Conservation (phyloP, 2,329 filamentous ascomycete genomes). For the Simplicillium sp. region DNA sequence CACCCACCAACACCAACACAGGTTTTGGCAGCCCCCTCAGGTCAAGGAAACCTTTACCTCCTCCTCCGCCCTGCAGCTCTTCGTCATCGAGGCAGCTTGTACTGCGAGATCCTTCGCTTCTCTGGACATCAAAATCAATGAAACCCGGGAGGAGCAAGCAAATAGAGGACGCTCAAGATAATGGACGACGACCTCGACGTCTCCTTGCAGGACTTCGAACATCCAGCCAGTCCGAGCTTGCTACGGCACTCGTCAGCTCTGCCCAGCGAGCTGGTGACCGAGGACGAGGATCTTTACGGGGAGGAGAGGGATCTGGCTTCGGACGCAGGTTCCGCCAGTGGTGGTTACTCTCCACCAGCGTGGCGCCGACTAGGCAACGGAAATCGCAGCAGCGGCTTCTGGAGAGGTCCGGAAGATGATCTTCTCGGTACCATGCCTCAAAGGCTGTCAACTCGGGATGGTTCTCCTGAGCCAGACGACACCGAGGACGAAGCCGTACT, state of each 20-base stretch:
- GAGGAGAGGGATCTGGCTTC: conserved; percentile 16
- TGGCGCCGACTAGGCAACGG: conserved; percentile 54
- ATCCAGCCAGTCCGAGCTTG: conserved; percentile 27
- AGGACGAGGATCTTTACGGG: conserved; percentile 27
- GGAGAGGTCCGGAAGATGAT: conserved; percentile 43
- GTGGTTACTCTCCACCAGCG: conserved; percentile 51
- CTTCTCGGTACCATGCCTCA: conserved; percentile 35
- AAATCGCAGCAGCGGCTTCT: conserved; percentile 48
- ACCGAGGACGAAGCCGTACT: conserved; percentile 32
- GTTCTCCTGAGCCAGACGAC: conserved; percentile 15
- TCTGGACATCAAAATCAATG: not conserved
- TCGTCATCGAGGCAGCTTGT: conserved; percentile 3
- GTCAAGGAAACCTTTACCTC: no score
- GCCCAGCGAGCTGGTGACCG: conserved; percentile 21
- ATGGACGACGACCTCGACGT: conserved; percentile 35
- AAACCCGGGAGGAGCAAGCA: conserved; percentile 1
- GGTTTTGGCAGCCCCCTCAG: not conserved
- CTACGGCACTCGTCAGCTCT: conserved; percentile 20
- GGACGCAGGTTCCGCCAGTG: conserved; percentile 34
- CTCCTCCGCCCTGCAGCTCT: not conserved
- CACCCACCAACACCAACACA: conserved; percentile 4
- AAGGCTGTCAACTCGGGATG: conserved; percentile 12
- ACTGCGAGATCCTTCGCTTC: conserved; percentile 2
- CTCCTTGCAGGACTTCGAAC: conserved; percentile 46
- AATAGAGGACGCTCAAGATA: conserved; percentile 2